Conservation (phyloP, 2,329 filamentous ascomycete species). For the Biscogniauxia sp. region DNA sequence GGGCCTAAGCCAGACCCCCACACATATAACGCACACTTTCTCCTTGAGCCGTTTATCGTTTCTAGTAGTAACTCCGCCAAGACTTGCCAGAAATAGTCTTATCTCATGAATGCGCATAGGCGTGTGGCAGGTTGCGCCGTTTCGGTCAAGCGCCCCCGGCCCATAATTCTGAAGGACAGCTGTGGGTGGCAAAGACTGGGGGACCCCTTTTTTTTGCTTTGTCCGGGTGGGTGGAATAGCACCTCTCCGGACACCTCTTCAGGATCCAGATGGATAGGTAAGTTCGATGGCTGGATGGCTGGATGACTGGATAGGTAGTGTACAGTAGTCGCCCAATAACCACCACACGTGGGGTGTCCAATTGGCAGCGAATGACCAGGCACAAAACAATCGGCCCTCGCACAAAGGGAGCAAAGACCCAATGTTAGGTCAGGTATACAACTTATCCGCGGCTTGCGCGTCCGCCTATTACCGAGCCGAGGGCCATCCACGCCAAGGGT, state of each 20-base stretch:
- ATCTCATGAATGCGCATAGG: constrained; percentile 3
- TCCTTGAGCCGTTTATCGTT: constrained; percentile 7
- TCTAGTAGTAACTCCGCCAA: constrained; percentile 26
- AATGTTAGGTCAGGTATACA: constrained; percentile 7
- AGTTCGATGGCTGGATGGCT: background rate
- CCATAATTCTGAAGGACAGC: constrained; percentile 5
- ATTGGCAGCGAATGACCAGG: constrained; percentile 24
- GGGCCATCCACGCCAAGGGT: background rate
- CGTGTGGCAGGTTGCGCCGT: constrained; percentile 19
- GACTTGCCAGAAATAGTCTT: constrained; percentile 24
- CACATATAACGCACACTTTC: constrained; percentile 11
- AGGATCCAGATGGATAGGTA: background rate
- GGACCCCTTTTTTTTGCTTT: background rate
- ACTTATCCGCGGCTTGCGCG: constrained; percentile 14
- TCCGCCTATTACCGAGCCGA: background rate
- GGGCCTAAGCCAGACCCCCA: constrained; percentile 14
- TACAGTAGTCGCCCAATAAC: constrained; percentile 10
- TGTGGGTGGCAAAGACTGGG: background rate
- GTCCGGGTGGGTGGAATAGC: constrained; percentile 7
- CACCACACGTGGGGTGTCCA: constrained; percentile 28
- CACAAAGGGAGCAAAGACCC: constrained; percentile 5
- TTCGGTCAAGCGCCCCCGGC: constrained; percentile 14
- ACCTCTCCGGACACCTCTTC: background rate
- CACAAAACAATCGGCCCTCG: constrained; percentile 10
- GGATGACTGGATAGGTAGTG: constrained; percentile 1